Evolutionary conservation across 371 early-diverging fungal genomes (phyloP).

Genomic region (Mucor piriformis): DNA sequence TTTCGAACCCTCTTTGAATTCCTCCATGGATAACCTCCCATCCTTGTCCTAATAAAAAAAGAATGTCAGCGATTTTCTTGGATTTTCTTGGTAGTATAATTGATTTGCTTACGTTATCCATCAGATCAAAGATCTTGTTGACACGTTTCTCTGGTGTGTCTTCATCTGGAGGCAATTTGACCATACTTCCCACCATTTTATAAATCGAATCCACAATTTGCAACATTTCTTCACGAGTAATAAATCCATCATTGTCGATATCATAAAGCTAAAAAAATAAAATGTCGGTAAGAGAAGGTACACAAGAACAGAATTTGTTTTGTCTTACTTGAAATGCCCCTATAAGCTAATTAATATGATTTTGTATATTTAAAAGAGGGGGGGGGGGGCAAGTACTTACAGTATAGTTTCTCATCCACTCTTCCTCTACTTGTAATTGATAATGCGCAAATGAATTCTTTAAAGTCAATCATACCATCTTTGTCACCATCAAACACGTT

Average conservation of each 20-base stretch:
- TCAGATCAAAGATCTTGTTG: conserved; percentile 84
- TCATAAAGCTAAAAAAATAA: conserved; percentile 77
- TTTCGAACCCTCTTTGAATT: conserved; percentile 88
- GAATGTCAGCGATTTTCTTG: not conserved
- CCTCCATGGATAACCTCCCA: conserved; percentile 77
- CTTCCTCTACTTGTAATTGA: conserved; percentile 85
- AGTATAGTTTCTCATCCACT: conserved; percentile 87
- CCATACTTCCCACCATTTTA: conserved; percentile 92
- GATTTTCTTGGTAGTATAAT: not conserved
- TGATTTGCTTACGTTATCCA: conserved; percentile 72
- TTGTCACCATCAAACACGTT: conserved; percentile 88
- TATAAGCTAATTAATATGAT: conserved; percentile 19
- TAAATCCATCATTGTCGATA: conserved; percentile 88
- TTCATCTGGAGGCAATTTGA: conserved; percentile 88
- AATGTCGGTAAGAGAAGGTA: no score
- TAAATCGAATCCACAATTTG: conserved; percentile 91
- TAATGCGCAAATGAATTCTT: conserved; percentile 90
- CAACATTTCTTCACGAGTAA: conserved; percentile 89
- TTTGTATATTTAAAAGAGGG: conserved; percentile 1
- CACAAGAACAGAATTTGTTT: no score
- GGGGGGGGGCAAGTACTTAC: conserved; percentile 43
- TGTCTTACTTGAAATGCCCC: conserved; percentile 46
- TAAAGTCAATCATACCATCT: conserved; percentile 90
- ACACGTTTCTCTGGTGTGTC: conserved; percentile 93
- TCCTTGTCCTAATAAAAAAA: conserved; percentile 72